Evolutionary conservation across 495 filamentous ascomycete genomes (phyloP).

Genomic region (Daldinia vernicosa): DNA sequence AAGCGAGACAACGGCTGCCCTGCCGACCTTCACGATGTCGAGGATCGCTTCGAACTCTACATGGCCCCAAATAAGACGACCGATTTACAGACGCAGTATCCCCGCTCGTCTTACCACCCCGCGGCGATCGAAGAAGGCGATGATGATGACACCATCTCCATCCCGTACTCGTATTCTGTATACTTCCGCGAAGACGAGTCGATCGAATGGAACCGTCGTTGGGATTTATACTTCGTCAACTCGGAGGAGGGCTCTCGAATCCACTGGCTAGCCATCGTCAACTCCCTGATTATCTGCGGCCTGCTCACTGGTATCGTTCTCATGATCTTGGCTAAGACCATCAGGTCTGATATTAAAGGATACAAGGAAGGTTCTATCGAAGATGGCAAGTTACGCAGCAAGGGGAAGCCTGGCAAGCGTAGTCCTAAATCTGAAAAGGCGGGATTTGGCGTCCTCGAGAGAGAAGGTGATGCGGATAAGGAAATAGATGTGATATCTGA

Average conservation of each 20-base stretch:
- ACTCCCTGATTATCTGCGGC: slow-evolving; percentile 86
- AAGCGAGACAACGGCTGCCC: slow-evolving; percentile 71
- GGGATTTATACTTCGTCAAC: slow-evolving; percentile 94
- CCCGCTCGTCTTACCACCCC: slow-evolving; percentile 65
- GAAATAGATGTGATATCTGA: slow-evolving; percentile 69
- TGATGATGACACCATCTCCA: slow-evolving; percentile 74
- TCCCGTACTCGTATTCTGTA: slow-evolving; percentile 92
- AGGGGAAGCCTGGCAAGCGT: slow-evolving; percentile 42
- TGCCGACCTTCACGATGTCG: slow-evolving; percentile 66
- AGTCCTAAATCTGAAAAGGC: slow-evolving; percentile 63
- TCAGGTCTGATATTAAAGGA: slow-evolving; percentile 80
- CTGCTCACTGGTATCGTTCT: slow-evolving; percentile 84
- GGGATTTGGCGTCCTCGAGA: slow-evolving; percentile 69
- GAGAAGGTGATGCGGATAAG: slow-evolving; percentile 66
- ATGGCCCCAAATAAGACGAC: slow-evolving; percentile 68
- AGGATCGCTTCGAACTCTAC: slow-evolving; percentile 72
- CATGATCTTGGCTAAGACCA: slow-evolving; percentile 84
- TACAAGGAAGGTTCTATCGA: slow-evolving; percentile 72
- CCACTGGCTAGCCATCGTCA: slow-evolving; percentile 93
- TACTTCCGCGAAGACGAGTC: slow-evolving; percentile 87
- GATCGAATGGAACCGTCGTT: slow-evolving; percentile 86
- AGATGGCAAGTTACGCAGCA: slow-evolving; percentile 67
- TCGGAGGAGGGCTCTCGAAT: slow-evolving; percentile 85
- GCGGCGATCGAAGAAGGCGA: slow-evolving; percentile 63
- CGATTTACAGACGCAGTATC: slow-evolving; percentile 64